These are phyloP conservation scores for Calonectria honghensis DNA, from an alignment of 2,329 filamentous ascomycete species.

Conservation along the genomic window DNA sequence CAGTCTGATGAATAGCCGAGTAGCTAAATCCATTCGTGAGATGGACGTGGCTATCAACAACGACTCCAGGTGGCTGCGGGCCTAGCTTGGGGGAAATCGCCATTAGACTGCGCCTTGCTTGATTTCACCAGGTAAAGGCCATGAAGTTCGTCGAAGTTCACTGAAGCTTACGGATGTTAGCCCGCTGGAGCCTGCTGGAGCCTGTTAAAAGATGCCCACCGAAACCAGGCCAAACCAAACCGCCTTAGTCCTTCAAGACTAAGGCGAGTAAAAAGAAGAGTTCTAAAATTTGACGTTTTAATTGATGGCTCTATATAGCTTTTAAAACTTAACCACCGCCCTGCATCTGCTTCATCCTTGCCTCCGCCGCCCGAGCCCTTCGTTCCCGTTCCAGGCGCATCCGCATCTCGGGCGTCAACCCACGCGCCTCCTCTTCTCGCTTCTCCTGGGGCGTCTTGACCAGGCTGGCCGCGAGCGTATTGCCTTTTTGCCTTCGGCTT, in stretches of 20 bases:
- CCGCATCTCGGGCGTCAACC: conserved; percentile 91
- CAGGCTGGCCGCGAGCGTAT: conserved; percentile 70
- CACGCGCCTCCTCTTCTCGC: conserved; percentile 88
- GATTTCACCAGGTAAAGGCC: too few species aligned
- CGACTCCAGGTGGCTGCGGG: neutral
- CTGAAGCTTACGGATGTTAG: too few species aligned
- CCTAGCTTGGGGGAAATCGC: too few species aligned
- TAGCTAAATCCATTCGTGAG: neutral
- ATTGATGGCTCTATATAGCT: neutral
- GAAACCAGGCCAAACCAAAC: too few species aligned
- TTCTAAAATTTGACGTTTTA: neutral
- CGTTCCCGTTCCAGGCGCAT: conserved; percentile 90
- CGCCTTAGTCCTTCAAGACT: too few species aligned
- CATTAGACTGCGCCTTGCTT: too few species aligned
- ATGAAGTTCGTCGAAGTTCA: too few species aligned
- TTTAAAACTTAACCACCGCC: conserved; percentile 43
- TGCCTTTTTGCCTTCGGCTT: conserved; percentile 70
- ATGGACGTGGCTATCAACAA: neutral
- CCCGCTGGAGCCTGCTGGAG: too few species aligned
- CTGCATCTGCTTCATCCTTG: conserved; percentile 82
- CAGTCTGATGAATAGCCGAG: neutral
- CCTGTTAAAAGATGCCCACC: too few species aligned
- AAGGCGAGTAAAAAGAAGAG: neutral
- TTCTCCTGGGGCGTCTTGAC: conserved; percentile 87
- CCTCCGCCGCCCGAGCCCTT: conserved; percentile 93